Percentiles rank a stretch among this genome's conserved stretches.
These are phyloP conservation scores for Penicillium digitatum DNA, from an alignment of 2,329 filamentous ascomycete genomes.

Conservation along the genomic window DNA sequence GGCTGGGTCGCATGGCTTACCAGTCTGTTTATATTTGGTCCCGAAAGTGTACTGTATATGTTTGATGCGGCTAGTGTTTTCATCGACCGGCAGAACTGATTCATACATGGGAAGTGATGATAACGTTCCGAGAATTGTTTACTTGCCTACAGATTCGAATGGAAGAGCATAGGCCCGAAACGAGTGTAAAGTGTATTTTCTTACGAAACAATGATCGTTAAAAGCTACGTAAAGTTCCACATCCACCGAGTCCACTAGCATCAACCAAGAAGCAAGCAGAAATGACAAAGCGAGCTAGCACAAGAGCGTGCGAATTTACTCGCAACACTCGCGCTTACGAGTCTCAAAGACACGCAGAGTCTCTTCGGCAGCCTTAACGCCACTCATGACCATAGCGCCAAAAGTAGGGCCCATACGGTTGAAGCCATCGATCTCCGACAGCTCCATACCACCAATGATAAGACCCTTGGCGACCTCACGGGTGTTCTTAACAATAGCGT, in stretches of 20 bases:
- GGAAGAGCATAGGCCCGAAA: constrained; percentile 8
- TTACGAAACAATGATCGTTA: constrained; percentile 11
- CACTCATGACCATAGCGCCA: constrained; percentile 81
- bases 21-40: neutral
- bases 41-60: neutral
- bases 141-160: neutral
- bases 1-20: neutral
- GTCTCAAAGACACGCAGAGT: constrained; percentile 71
- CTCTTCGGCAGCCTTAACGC: constrained; percentile 89
- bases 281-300: neutral
- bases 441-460: constrained; percentile 92
- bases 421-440: constrained; percentile 83
- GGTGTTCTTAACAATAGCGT: constrained; percentile 89
- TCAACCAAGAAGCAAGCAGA: neutral
- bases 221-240: constrained; percentile 8
- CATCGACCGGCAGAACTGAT: neutral
- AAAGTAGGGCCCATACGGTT: constrained; percentile 90
- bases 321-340: constrained; percentile 71
- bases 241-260: neutral
- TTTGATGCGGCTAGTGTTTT: neutral
- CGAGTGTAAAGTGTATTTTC: constrained; percentile 21
- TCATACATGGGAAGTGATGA: neutral
- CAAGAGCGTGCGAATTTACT: constrained; percentile 36
- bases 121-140: neutral
- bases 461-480: constrained; percentile 82